Evolutionary conservation across 306 rosid genomes (phyloP).

Genomic region (Cicer arietinum): DNA sequence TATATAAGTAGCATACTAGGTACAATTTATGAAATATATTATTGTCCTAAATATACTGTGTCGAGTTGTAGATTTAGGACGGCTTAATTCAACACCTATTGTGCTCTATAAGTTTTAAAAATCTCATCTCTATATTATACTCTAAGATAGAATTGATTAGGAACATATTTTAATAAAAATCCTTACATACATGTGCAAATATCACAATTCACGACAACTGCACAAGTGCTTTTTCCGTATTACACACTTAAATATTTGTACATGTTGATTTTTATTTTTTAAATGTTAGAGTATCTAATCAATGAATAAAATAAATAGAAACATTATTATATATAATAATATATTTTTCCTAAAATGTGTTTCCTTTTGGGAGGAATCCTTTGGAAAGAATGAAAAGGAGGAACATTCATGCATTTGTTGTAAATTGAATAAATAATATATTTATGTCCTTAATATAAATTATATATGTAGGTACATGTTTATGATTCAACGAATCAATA

Average conservation of each 20-base stretch:
- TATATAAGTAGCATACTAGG: constrained; percentile 24
- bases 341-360: background rate
- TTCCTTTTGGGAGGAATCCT: constrained; percentile 16
- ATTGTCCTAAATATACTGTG: constrained; percentile 4
- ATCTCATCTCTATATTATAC: constrained; percentile 34
- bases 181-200: constrained; percentile 44
- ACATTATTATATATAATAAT: background rate
- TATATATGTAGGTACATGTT: background rate
- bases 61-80: constrained; percentile 37
- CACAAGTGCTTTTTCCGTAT: constrained; percentile 32
- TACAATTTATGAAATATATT: constrained; percentile 33
- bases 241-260: constrained; percentile 35
- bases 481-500: background rate
- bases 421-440: background rate
- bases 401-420: background rate
- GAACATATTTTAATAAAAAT: background rate
- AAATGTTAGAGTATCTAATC: constrained; percentile 4
- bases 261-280: constrained; percentile 16
- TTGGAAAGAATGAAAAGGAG: background rate
- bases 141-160: background rate
- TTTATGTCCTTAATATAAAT: background rate
- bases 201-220: constrained; percentile 39
- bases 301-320: background rate
- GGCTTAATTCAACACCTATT: constrained; percentile 39
- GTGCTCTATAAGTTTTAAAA: constrained; percentile 5